phyloP scores from a whole-genome alignment of 2,329 filamentous ascomycete genomes.

The Aspergillus japonicus region DNA sequence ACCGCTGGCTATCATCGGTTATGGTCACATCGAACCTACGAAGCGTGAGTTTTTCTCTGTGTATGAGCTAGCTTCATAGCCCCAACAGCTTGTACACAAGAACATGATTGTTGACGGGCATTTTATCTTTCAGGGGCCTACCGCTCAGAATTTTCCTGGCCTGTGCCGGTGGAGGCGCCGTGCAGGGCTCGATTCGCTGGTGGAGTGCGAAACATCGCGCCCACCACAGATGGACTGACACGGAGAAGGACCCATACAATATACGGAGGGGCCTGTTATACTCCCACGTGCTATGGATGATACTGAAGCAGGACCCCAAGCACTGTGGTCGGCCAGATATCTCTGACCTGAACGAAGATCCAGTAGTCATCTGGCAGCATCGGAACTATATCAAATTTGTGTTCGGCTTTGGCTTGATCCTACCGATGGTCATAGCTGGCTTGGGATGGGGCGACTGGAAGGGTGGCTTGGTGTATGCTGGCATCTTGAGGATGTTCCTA shows the following conservation, averaged over 20 bases:
- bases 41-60: not conserved
- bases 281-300: constrained; percentile 9
- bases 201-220: constrained; percentile 10
- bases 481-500: constrained; percentile 81
- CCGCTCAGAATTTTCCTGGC: constrained; percentile 7
- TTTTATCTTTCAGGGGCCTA: not conserved
- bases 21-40: constrained; percentile 10
- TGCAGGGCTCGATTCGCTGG: constrained; percentile 8
- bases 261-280: constrained; percentile 3
- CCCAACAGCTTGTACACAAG: not conserved
- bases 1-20: constrained; percentile 14
- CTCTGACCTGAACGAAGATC: constrained; percentile 5
- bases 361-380: constrained; percentile 6
- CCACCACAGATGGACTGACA: constrained; percentile 14
- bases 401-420: constrained; percentile 57
- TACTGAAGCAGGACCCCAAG: not conserved
- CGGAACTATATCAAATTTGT: constrained; percentile 1
- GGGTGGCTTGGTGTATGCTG: constrained; percentile 79
- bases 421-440: constrained; percentile 72
- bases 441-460: constrained; percentile 75
- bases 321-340: not conserved
- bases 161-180: constrained; percentile 2
- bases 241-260: constrained; percentile 9
- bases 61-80: not conserved
- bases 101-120: too few species aligned